Base-by-base conservation (phyloP, 208 protist genomes). In the Acanthamoeba royreba region DNA sequence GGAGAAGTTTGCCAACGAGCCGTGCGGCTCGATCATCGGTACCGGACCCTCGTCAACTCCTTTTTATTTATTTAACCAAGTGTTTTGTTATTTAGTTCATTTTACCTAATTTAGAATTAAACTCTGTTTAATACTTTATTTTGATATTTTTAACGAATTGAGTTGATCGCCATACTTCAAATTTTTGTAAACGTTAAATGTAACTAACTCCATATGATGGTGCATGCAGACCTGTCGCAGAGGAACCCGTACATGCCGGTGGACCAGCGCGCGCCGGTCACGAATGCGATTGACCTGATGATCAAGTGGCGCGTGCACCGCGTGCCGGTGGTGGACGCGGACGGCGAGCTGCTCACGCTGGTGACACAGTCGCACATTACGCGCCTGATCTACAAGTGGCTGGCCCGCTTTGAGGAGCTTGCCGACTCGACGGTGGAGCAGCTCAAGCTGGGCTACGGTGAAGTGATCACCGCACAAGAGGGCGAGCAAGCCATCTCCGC, bases 251-350 rank as follows among this genome's bases (percentile, higher is more conserved):
- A 69, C 66, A 40, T 33, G 13, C 85, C 93, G 55, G 93, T 94
- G 63, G 93, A 94, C 66, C 40, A 81, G 72, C 66, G 42, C n/a
- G 93, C 93, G 45, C 93, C 93, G 45, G 42, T 94, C 33, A 85
- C 52, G 22, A 86, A 61, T 35, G 93, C 86, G 25, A 92, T 94
- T 28, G 86, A 94, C 13, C 49, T 92, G n/a, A 94, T 94, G 93
- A 38, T 83, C 17, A 94, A 94, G 55, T 94, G 86, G 86, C 49
- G 69, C 86, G 86, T 94, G 33, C 93, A 94, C 53, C 58, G 93
- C 52, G 38, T 94, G 49, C 93, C 93, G 49, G 35, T 94, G n/a
- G 87, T 94, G 13, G 93, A 94, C 49, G 25, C 31, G 35, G 42
- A 79, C 43, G 93, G 93, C 53, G 52, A 46, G 33, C 52, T 94